Conservation (phyloP, 768 basidiomycete species). For the Saitozyma sp. region DNA sequence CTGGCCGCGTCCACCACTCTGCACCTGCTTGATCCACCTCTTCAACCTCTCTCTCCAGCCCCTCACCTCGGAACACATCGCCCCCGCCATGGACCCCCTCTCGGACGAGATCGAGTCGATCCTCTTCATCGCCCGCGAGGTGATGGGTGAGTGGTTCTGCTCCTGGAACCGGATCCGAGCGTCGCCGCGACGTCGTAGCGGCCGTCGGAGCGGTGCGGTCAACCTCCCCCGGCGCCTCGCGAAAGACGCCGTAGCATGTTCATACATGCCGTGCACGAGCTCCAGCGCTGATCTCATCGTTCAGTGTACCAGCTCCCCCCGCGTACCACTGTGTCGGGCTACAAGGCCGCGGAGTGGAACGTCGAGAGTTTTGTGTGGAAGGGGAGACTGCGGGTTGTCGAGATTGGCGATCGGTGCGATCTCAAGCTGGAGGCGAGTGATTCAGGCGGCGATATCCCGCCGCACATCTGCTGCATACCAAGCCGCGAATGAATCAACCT, state of each 20-base stretch:
- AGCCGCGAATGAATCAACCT: too few species aligned
- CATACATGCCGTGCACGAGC: not conserved
- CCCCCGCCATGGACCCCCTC: conserved; percentile 35
- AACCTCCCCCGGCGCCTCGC: too few species aligned
- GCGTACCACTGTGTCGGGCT: conserved; percentile 79
- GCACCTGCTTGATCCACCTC: too few species aligned
- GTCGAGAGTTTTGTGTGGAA: conserved; percentile 88
- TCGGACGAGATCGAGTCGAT: conserved; percentile 82
- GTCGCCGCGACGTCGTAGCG: not conserved
- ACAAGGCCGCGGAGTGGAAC: conserved; percentile 91
- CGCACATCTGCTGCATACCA: too few species aligned
- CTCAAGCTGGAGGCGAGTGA: conserved; percentile 77
- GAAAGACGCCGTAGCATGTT: too few species aligned
- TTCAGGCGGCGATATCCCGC: not conserved
- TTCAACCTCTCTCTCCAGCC: not conserved
- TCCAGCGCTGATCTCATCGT: not conserved
- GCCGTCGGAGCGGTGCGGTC: too few species aligned
- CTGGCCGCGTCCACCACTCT: too few species aligned
- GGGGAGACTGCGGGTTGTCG: conserved; percentile 80
- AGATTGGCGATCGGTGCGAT: conserved; percentile 67
- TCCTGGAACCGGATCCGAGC: not conserved
- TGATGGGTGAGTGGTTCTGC: conserved; percentile 65
- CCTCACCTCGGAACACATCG: not conserved
- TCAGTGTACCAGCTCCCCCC: conserved; percentile 90
- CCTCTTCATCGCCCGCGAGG: conserved; percentile 83